Percentiles rank a stretch among this genome's conserved stretches.
phyloP scores from a whole-genome alignment of 148 eudicot species.

The Hydrangea macrophylla region DNA sequence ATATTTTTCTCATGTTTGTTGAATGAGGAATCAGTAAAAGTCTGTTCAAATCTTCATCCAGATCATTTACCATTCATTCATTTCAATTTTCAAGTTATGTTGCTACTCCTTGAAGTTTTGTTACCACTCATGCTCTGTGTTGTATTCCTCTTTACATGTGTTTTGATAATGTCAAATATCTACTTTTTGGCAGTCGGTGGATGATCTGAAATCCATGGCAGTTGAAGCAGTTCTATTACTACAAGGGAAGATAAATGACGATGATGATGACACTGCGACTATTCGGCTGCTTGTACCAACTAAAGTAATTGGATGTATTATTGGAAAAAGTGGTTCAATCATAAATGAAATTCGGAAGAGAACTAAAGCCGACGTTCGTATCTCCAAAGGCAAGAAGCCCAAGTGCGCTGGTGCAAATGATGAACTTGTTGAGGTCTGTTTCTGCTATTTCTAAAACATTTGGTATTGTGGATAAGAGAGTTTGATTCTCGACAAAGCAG shows the following conservation, averaged over 20 bases:
- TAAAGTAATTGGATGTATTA: slow-evolving; percentile 81
- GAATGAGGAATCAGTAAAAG: neutral
- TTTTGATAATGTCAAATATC: slow-evolving; percentile 9
- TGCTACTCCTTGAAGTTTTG: neutral
- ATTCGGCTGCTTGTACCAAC: slow-evolving; percentile 70
- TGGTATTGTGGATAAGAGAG: too few species aligned
- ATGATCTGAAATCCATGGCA: slow-evolving; percentile 80
- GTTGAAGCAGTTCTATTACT: slow-evolving; percentile 92
- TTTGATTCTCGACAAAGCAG: too few species aligned
- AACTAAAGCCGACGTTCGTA: slow-evolving; percentile 71
- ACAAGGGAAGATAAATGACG: slow-evolving; percentile 86
- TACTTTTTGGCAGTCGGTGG: slow-evolving; percentile 50
- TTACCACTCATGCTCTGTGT: neutral
- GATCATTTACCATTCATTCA: neutral
- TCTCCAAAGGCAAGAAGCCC: slow-evolving; percentile 74
- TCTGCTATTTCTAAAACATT: neutral
- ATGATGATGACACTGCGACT: slow-evolving; percentile 61
- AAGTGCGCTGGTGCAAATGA: slow-evolving; percentile 58
- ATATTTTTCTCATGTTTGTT: neutral
- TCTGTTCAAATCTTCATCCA: neutral
- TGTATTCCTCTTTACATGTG: neutral
- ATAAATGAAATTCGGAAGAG: slow-evolving; percentile 83
- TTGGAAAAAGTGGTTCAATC: slow-evolving; percentile 89
- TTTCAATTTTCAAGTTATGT: too few species aligned
- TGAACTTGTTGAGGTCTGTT: slow-evolving; percentile 72